Evolutionary conservation across 2,329 filamentous ascomycete species (phyloP), one percentile per base, ranked within the genome.

Genomic region (Zalaria obscura): DNA sequence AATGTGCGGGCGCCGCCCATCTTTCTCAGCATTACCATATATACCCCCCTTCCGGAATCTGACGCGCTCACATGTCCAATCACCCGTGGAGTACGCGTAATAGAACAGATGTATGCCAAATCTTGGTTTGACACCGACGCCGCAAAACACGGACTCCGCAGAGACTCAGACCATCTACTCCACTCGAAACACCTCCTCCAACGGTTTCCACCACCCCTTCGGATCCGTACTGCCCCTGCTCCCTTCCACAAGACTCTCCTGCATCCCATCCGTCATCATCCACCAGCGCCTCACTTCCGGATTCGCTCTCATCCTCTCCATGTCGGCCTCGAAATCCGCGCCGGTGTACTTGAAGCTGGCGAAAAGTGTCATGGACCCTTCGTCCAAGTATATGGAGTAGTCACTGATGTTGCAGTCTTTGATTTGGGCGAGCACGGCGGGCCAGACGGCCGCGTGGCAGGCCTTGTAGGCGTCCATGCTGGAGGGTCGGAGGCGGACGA

Each of bases 341-440:
- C 84, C 83, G n/a, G 81, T 67, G 52, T 88, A 89, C 57, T 84
- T 87, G 67, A 87, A 85, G 25, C 67, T 76, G 0, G 80, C 80
- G 55, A 88, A 88, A 1, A 89, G 68, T 35, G 78, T 78, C 41
- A 73, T 63, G 0, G 72, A 70, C 4, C 57, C 61, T 8, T 76
- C 68, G 53, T 84, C 78, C 50, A 83, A 75, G 62, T 74, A 86
- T 56, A 88, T 72, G 48, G 76, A 83, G 53, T 87, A 89, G 55
- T 89, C 83, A 46, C 69, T 64, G 44, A 89, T 83, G 49, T 82
- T 81, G 57, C 78, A 83, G 34, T 78, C 74, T 55, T 78, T 76
- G 54, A 89, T 87, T 62, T 86, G 80, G 57, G 76, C 70, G 29
- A 84, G 62, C 1, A 91, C 82, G 51, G 83, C 80, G 4, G 82